Percentiles rank a stretch among this genome's conserved stretches.
These are phyloP conservation scores for Xerocomus minutiporus DNA, from an alignment of 1,284 basidiomycete genomes.

Conservation along the genomic window DNA sequence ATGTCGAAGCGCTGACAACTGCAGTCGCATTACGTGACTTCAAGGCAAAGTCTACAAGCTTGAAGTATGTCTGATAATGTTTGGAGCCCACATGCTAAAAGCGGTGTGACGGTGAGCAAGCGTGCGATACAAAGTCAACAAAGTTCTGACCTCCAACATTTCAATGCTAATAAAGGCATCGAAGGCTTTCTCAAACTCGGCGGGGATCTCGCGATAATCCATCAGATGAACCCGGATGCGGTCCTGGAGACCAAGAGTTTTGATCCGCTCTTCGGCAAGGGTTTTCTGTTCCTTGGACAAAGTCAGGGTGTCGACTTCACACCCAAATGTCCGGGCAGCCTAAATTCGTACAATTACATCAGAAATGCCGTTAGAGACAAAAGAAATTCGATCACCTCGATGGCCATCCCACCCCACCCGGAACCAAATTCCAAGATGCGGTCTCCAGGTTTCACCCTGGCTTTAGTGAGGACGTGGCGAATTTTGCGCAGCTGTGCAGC, in stretches of 20 bases:
- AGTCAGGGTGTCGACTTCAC: slow-evolving; percentile 85
- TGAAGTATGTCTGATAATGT: slow-evolving; percentile 73
- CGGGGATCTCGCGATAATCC: slow-evolving; percentile 81
- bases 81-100: slow-evolving; percentile 64
- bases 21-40: slow-evolving; percentile 66
- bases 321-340: slow-evolving; percentile 67
- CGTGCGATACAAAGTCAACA: background rate
- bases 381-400: slow-evolving; percentile 53
- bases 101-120: slow-evolving; percentile 7
- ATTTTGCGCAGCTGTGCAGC: slow-evolving; percentile 80
- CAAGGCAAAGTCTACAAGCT: slow-evolving; percentile 74
- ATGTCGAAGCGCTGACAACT: slow-evolving; percentile 78
- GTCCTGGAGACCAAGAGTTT: slow-evolving; percentile 63
- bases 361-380: slow-evolving; percentile 1
- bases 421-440: slow-evolving; percentile 88
- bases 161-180: slow-evolving; percentile 88
- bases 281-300: slow-evolving; percentile 82
- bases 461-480: slow-evolving; percentile 69
- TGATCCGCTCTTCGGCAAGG: slow-evolving; percentile 79
- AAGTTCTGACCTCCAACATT: slow-evolving; percentile 75
- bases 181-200: slow-evolving; percentile 72
- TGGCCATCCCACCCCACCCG: slow-evolving; percentile 88
- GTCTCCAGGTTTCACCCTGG: slow-evolving; percentile 72
- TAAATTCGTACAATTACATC: slow-evolving; percentile 25
- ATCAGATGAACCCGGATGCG: slow-evolving; percentile 79